Percentiles rank a stretch among this genome's conserved stretches.
phyloP scores from a whole-genome alignment of 2,329 filamentous ascomycete species.

The Hypoxylon sp. region DNA sequence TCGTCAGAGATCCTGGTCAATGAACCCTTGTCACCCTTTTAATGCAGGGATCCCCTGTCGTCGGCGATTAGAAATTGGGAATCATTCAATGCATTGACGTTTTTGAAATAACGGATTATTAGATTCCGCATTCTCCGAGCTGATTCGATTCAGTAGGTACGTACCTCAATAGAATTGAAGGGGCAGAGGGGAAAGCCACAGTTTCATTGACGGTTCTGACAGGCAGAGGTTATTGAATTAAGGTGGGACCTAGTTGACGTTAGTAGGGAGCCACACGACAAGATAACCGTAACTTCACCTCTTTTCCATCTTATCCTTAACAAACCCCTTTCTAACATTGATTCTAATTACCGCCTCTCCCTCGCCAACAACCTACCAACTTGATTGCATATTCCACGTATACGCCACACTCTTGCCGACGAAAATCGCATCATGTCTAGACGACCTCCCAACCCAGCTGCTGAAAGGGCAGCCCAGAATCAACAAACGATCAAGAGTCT shows the following conservation, averaged over 20 bases:
- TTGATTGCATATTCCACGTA: background rate
- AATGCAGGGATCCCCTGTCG: no score
- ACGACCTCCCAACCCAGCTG: slow-evolving; percentile 77
- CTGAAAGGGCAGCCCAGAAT: slow-evolving; percentile 92
- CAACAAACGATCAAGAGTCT: slow-evolving; percentile 92
- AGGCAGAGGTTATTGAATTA: slow-evolving; percentile 9
- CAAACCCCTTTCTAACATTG: slow-evolving; percentile 13
- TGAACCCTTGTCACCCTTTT: slow-evolving; percentile 17
- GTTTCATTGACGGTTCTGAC: slow-evolving; percentile 22
- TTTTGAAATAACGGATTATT: slow-evolving; percentile 25
- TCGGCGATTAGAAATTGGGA: no score
- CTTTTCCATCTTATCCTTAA: slow-evolving; percentile 18
- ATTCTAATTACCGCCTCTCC: no score
- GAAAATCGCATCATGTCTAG: slow-evolving; percentile 71
- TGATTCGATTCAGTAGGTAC: slow-evolving; percentile 2
- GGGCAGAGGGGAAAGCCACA: slow-evolving; percentile 31
- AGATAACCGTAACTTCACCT: slow-evolving; percentile 2
- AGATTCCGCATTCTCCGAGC: slow-evolving; percentile 25
- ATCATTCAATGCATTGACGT: no score
- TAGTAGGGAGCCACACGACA: slow-evolving; percentile 26
- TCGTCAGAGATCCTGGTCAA: slow-evolving; percentile 33
- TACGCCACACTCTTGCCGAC: slow-evolving; percentile 1
- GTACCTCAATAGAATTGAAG: background rate
- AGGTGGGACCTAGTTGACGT: no score
- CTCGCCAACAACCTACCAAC: slow-evolving; percentile 1